Evolutionary conservation across 202 grass and related monocot genomes (phyloP), one percentile per base, ranked within the genome.

Genomic region (Tripidium arundinaceum): DNA sequence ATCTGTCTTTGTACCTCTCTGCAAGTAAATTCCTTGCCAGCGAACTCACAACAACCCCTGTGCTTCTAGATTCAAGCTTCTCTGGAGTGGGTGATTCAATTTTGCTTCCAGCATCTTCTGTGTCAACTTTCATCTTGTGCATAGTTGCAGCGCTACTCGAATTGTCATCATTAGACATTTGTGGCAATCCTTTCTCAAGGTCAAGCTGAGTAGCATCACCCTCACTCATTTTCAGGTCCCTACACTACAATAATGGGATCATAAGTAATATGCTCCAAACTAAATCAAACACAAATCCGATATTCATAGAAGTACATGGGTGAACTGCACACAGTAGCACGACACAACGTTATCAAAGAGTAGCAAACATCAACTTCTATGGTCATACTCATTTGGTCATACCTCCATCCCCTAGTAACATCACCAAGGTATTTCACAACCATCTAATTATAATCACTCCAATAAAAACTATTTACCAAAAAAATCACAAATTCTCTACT

Each of bases 61-160:
- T 86, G 39, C 82, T 95, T 80, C 80, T 81, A 65, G 75, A 77
- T 73, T 95, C 90, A 68, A 78, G 70, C 46, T 95, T 93, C 71
- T 91, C 90, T 36, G 86, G 92, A 71, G 88, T 91, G 26, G 92
- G 96, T 27, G 96, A 93, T 85, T 90, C 96, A 79, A 87, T 80
- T 42, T 77, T 84, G 46, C 63, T 77, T 76, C 22, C 79, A 75
- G 38, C 59, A 75, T 89, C 83, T 65, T 90, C 76, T 11, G 68
- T 67, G 21, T 86, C 36, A 65, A 21, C 24, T 77, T 77, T 69
- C 46, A 82, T 50, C 31, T 82, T 89, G 34, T 86, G 75, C 45
- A 15, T 14, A 70, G 52, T 74, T 77, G 19, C 77, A 79, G 55
- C 60, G 68, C 68, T 91, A 88, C 67, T 81, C 43, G 65, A 73